A percentile compares a stretch with the other conserved stretches of the same genome.
These are phyloP conservation scores for Leccinum truebloodii DNA, from an alignment of 768 basidiomycete genomes.

Conservation along the genomic window DNA sequence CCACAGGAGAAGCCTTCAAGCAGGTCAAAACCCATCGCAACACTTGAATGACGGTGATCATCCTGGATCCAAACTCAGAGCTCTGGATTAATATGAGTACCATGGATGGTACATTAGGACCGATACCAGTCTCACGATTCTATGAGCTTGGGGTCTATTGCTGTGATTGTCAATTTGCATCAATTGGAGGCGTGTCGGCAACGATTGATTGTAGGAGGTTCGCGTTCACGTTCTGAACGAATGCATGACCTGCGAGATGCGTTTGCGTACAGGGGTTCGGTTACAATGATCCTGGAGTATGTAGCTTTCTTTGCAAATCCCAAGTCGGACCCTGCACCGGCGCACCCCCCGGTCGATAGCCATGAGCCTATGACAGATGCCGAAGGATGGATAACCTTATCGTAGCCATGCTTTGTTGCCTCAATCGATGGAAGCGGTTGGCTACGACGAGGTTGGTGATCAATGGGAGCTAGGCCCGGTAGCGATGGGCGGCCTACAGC, in stretches of 20 bases:
- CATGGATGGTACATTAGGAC: background rate
- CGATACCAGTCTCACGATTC: constrained; percentile 41
- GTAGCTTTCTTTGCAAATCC: constrained; percentile 62
- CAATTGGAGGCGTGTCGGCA: constrained; percentile 49
- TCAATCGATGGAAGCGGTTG: constrained; percentile 30
- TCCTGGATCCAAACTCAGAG: constrained; percentile 54
- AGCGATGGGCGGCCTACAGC: no score
- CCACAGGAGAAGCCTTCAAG: no score
- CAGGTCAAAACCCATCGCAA: no score
- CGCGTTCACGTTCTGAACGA: constrained; percentile 58
- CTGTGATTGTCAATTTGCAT: constrained; percentile 36
- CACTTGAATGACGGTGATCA: no score
- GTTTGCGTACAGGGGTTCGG: constrained; percentile 80
- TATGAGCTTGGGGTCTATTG: constrained; percentile 63
- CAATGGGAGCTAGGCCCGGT: no score
- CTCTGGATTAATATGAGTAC: constrained; percentile 34
- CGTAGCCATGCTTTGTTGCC: constrained; percentile 66
- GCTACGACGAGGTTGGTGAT: constrained; percentile 43
- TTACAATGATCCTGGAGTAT: constrained; percentile 47
- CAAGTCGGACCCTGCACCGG: constrained; percentile 41
- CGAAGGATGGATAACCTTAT: constrained; percentile 82
- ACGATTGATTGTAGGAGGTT: background rate
- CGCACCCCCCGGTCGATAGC: constrained; percentile 67
- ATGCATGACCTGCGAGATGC: constrained; percentile 81
- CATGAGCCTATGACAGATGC: constrained; percentile 63